Percentiles rank a stretch among this genome's conserved stretches.
These are phyloP conservation scores for Colletotrichum liriopes DNA, from an alignment of 2,329 filamentous ascomycete genomes.

Conservation along the genomic window DNA sequence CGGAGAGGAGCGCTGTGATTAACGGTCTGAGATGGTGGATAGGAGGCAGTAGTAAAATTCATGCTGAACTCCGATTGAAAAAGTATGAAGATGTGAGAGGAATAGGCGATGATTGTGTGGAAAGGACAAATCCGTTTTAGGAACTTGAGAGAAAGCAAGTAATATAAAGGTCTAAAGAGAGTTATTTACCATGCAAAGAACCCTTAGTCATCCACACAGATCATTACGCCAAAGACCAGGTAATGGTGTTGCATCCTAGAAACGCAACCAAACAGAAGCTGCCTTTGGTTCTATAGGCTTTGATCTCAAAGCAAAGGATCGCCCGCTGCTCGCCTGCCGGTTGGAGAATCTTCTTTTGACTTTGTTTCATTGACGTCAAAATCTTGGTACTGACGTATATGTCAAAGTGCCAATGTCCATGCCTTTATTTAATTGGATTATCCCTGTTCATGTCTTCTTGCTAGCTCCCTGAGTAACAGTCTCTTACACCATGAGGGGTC, in stretches of 20 bases:
- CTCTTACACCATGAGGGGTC: too few relatives aligned
- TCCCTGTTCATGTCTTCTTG: background rate
- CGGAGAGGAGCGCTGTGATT: background rate
- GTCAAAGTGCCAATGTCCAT: background rate
- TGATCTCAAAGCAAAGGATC: background rate
- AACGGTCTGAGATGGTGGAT: background rate
- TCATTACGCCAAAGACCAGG: background rate
- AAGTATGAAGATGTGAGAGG: background rate
- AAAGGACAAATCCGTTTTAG: background rate
- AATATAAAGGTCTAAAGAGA: background rate
- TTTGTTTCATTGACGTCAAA: slow-evolving; percentile 2
- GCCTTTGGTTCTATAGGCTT: background rate
- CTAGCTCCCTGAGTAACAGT: background rate
- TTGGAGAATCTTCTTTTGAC: background rate
- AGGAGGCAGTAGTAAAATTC: background rate
- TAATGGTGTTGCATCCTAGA: background rate
- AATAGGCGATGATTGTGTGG: background rate
- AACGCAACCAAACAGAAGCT: background rate
- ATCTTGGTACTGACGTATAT: background rate
- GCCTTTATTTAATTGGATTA: background rate
- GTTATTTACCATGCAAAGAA: background rate
- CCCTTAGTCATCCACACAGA: background rate
- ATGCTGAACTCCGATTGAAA: background rate
- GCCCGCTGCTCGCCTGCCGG: background rate
- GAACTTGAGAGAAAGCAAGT: background rate